Conservation (phyloP, 768 basidiomycete species). For the Kwoniella newhampshirensis region DNA sequence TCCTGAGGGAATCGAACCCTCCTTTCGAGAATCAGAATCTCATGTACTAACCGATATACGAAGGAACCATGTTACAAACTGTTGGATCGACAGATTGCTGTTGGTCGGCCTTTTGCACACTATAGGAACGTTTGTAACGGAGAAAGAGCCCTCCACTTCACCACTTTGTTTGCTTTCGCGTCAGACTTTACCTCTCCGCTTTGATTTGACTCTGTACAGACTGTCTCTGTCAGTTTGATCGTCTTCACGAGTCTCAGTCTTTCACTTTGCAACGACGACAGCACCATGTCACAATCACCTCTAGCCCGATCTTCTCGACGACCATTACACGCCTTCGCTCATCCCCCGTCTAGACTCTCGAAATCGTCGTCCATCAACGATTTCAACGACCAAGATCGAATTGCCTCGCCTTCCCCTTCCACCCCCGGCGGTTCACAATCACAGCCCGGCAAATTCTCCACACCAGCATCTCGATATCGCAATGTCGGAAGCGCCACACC, state of each 20-base stretch:
- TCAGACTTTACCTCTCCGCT: too few relatives aligned
- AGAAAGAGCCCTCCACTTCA: not conserved
- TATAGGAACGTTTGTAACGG: too few relatives aligned
- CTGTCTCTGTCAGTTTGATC: too few relatives aligned
- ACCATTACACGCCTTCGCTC: conserved; percentile 35
- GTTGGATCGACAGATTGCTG: too few relatives aligned
- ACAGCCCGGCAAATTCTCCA: not conserved
- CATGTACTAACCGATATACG: conserved; percentile 22
- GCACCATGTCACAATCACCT: conserved; percentile 48
- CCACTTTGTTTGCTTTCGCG: not conserved
- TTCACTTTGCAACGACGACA: too few relatives aligned
- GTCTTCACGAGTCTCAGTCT: too few relatives aligned
- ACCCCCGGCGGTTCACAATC: too few relatives aligned
- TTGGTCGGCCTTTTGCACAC: too few relatives aligned
- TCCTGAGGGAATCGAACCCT: conserved; percentile 21
- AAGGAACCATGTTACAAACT: conserved; percentile 5
- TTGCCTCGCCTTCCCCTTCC: conserved; percentile 1
- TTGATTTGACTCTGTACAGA: too few relatives aligned
- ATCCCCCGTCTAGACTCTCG: conserved; percentile 34
- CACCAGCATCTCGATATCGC: conserved; percentile 11
- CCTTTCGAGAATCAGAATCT: conserved; percentile 22
- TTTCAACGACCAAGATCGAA: conserved; percentile 11
- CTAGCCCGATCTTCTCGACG: conserved; percentile 35
- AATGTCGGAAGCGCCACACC: conserved; percentile 1
- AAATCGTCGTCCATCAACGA: conserved; percentile 29